These are phyloP conservation scores for Waitea zeae DNA, from an alignment of 1,284 basidiomycete species.

Conservation along the genomic window DNA sequence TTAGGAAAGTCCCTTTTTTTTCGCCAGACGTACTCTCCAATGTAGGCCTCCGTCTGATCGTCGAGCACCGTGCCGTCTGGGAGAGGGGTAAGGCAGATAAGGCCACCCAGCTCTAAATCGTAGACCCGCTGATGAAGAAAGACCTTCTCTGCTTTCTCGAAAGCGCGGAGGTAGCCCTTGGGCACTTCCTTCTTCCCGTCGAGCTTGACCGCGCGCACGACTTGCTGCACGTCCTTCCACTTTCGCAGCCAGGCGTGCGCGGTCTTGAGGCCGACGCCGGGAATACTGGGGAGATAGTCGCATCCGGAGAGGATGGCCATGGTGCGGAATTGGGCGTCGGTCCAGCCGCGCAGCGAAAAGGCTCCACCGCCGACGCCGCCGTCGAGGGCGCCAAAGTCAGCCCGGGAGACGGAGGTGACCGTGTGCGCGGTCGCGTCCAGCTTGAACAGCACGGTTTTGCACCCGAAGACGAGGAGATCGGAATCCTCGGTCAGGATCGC, in stretches of 20 bases:
- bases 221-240: conserved; percentile 78
- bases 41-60: conserved; percentile 49
- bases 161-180: conserved; percentile 54
- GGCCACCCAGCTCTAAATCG: conserved; percentile 45
- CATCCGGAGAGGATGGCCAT: conserved; percentile 98
- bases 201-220: conserved; percentile 60
- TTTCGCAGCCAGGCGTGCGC: conserved; percentile 72
- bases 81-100: conserved; percentile 55
- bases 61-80: conserved; percentile 35
- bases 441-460: conserved; percentile 76
- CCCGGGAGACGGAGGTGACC: conserved; percentile 67
- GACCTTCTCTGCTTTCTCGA: conserved; percentile 73
- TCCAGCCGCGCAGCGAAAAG: conserved; percentile 80
- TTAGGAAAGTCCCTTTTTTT: neutral
- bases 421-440: conserved; percentile 60
- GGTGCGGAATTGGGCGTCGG: conserved; percentile 74
- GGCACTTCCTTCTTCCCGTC: conserved; percentile 84
- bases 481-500: conserved; percentile 97
- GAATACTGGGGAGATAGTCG: conserved; percentile 91
- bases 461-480: conserved; percentile 94
- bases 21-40: conserved; percentile 53
- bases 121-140: conserved; percentile 93
- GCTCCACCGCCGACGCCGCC: too few relatives aligned
- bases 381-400: conserved; percentile 55
- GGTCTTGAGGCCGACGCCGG: conserved; percentile 92